Evolutionary conservation across 441 rosid species (phyloP).

Genomic region (Theobroma grandiflorum): DNA sequence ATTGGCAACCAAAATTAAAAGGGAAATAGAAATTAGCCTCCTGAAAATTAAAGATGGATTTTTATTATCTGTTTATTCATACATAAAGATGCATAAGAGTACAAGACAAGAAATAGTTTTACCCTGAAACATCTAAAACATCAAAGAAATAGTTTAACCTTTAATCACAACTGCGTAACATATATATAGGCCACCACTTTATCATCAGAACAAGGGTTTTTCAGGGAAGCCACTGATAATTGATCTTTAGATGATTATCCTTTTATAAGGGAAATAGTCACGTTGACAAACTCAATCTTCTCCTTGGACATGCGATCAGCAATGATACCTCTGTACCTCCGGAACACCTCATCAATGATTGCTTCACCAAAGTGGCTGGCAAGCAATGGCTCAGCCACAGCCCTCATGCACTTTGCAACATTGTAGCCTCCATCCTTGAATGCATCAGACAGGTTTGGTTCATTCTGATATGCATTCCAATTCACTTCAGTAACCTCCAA

Average conservation of each 20-base stretch:
- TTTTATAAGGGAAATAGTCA: conserved; percentile 41
- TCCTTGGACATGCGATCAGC: conserved; percentile 37
- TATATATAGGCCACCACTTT: too few relatives aligned
- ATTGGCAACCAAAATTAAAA: too few relatives aligned
- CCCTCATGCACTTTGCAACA: conserved; percentile 61
- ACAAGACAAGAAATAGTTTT: too few relatives aligned
- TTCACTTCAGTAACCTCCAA: conserved; percentile 49
- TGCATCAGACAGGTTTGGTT: background rate
- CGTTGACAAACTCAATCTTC: conserved; percentile 39
- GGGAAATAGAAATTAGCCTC: too few relatives aligned
- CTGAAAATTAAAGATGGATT: too few relatives aligned
- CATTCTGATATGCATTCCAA: conserved; percentile 40
- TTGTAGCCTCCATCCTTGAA: conserved; percentile 45
- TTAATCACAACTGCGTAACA: too few relatives aligned
- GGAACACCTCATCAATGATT: conserved; percentile 55
- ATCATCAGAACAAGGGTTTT: too few relatives aligned
- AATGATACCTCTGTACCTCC: conserved; percentile 41
- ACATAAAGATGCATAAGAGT: too few relatives aligned
- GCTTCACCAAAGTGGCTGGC: conserved; percentile 57
- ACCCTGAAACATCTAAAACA: too few relatives aligned
- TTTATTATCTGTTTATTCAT: too few relatives aligned
- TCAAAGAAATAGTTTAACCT: too few relatives aligned
- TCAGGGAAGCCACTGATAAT: too few relatives aligned
- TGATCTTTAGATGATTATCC: background rate
- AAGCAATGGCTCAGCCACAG: conserved; percentile 72